These are phyloP conservation scores for Symbiodinium pilosum DNA, from an alignment of 73 alveolate genomes.

Conservation along the genomic window DNA sequence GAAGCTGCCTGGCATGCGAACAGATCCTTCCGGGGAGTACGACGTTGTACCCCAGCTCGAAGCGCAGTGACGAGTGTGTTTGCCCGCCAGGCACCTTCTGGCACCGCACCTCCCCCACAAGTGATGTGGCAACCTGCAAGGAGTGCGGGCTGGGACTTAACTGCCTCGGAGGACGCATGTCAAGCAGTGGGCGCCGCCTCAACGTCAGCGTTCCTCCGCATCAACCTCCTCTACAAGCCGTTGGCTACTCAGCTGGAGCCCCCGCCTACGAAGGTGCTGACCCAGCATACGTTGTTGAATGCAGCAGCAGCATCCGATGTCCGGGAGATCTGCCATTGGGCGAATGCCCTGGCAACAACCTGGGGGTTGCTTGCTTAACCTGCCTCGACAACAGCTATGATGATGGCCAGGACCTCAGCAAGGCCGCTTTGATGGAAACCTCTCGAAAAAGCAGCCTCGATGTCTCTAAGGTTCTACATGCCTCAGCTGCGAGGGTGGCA, in stretches of 20 bases:
- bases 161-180: conserved; percentile 54
- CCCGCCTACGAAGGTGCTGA: conserved; percentile 10
- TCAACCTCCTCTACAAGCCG: conserved; percentile 57
- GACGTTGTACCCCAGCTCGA: conserved; percentile 48
- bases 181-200: not conserved
- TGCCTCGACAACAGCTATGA: not conserved
- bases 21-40: conserved; percentile 49
- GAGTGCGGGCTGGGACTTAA: conserved; percentile 39
- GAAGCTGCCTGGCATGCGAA: conserved; percentile 1
- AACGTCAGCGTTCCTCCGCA: conserved; percentile 42
- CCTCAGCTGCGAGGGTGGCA: conserved; percentile 2
- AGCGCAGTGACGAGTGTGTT: not conserved
- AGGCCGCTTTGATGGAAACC: no score
- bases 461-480: no score
- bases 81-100: conserved; percentile 26
- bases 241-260: conserved; percentile 56
- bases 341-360: not conserved
- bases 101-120: not conserved
- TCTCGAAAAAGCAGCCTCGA: no score
- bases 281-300: conserved; percentile 25
- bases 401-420: no score
- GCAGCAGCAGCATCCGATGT: conserved; percentile 17
- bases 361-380: conserved; percentile 10
- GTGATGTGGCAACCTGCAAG: conserved; percentile 36
- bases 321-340: conserved; percentile 21